Conservation (phyloP, 176 grass and related monocot genomes). For the Ensete ventricosum region DNA sequence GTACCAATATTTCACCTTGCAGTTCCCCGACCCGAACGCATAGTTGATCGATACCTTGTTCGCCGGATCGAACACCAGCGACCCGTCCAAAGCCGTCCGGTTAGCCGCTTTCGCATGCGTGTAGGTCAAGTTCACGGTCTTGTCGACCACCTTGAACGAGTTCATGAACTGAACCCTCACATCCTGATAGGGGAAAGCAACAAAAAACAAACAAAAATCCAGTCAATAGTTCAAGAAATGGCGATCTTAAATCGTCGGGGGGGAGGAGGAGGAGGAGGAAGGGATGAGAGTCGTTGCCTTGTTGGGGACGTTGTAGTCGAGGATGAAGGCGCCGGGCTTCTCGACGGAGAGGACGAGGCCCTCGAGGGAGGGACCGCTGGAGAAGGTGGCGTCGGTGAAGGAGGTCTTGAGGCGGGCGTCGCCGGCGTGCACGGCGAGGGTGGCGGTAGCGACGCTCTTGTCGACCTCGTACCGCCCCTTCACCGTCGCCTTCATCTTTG, state of each 20-base stretch:
- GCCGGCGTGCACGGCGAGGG: conserved; percentile 30
- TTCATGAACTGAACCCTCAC: conserved; percentile 96
- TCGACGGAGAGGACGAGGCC: conserved; percentile 75
- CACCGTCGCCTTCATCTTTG: conserved; percentile 61
- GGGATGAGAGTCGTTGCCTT: conserved; percentile 11
- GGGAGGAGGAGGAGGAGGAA: background rate
- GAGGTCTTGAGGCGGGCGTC: conserved; percentile 67
- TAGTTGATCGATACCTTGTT: conserved; percentile 71
- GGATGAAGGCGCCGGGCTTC: conserved; percentile 76
- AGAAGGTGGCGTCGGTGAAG: conserved; percentile 72
- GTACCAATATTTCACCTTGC: conserved; percentile 78
- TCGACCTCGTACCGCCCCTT: conserved; percentile 64
- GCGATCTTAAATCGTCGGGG: background rate
- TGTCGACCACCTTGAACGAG: conserved; percentile 49
- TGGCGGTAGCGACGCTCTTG: conserved; percentile 35
- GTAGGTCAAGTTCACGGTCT: conserved; percentile 73
- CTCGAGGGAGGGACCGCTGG: conserved; percentile 52
- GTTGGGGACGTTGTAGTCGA: conserved; percentile 70
- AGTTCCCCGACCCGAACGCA: conserved; percentile 37
- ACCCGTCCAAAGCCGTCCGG: conserved; percentile 46
- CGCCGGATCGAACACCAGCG: conserved; percentile 48
- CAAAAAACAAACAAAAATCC: background rate
- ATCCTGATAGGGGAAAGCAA: conserved; percentile 35
- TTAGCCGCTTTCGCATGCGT: conserved; percentile 35
- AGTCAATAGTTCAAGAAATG: background rate